Percentiles rank a stretch among this genome's conserved stretches.
phyloP scores from a whole-genome alignment of 202 grass and related monocot genomes.

The Zizania palustris region DNA sequence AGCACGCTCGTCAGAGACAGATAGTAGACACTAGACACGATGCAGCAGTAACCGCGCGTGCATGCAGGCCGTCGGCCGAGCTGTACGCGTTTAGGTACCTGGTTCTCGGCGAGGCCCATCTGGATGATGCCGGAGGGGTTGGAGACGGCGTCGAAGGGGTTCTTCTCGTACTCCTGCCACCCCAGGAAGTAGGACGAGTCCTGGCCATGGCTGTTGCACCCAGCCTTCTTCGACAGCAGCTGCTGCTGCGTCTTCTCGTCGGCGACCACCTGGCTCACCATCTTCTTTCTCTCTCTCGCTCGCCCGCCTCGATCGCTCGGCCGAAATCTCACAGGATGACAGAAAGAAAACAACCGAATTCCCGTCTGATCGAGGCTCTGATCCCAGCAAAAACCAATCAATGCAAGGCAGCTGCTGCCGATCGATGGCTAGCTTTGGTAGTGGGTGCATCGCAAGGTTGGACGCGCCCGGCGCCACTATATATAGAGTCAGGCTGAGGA shows the following conservation, averaged over 20 bases:
- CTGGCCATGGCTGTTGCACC: constrained; percentile 49
- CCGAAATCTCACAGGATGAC: neutral
- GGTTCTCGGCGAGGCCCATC: constrained; percentile 90
- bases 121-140: constrained; percentile 76
- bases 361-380: neutral
- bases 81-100: constrained; percentile 33
- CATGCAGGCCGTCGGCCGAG: too few relatives aligned
- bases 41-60: too few relatives aligned
- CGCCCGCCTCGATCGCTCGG: too few relatives aligned
- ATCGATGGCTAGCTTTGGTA: neutral
- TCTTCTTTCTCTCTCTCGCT: too few relatives aligned
- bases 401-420: neutral
- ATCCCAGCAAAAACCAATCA: neutral
- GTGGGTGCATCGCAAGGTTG: neutral
- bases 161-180: constrained; percentile 70
- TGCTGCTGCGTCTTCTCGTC: too few relatives aligned
- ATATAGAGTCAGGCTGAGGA: constrained; percentile 27
- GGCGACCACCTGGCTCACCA: too few relatives aligned
- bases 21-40: too few relatives aligned
- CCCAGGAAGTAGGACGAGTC: constrained; percentile 81
- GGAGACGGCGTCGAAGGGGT: constrained; percentile 60
- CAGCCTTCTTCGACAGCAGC: too few relatives aligned
- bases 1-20: neutral
- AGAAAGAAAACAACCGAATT: neutral
- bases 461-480: neutral